A percentile compares a stretch with the other conserved stretches of the same genome.
Conservation (phyloP, 2,329 filamentous ascomycete species). For the Emmonsia crescens region DNA sequence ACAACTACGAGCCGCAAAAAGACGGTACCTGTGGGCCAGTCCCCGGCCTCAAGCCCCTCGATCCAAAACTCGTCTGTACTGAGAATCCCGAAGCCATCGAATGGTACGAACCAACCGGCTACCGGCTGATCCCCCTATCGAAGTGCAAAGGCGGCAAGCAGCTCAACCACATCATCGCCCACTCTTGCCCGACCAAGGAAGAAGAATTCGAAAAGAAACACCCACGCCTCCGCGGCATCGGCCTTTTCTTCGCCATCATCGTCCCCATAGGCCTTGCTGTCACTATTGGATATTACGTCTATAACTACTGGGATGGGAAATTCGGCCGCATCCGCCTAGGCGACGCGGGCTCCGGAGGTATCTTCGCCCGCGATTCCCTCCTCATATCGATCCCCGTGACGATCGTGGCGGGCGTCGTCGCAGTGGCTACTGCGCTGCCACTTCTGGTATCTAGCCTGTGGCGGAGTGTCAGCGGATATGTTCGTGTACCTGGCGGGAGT, state of each 20-base stretch:
- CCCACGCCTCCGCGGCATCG: conserved; percentile 53
- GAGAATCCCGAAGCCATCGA: conserved; percentile 58
- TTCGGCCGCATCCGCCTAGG: conserved; percentile 89
- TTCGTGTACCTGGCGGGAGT: conserved; percentile 30
- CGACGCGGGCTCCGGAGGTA: conserved; percentile 40
- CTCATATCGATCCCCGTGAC: conserved; percentile 74
- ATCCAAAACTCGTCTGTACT: conserved; percentile 49
- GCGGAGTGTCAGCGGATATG: conserved; percentile 47
- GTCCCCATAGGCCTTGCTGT: conserved; percentile 62
- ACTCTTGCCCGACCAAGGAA: conserved; percentile 67
- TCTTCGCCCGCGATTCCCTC: conserved; percentile 59
- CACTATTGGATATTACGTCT: conserved; percentile 73
- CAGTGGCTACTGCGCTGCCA: conserved; percentile 60
- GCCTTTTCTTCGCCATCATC: conserved; percentile 75
- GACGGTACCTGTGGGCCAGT: conserved; percentile 72
- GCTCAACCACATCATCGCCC: conserved; percentile 55
- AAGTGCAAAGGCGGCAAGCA: conserved; percentile 71
- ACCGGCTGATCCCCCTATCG: conserved; percentile 78
- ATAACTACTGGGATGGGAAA: conserved; percentile 72
- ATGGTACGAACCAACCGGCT: conserved; percentile 78
- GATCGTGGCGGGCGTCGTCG: conserved; percentile 70
- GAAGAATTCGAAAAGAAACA: conserved; percentile 69
- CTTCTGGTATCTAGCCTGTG: conserved; percentile 62
- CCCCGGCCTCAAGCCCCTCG: conserved; percentile 54
- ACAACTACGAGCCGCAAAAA: conserved; percentile 74